Percentiles rank a stretch among this genome's conserved stretches.
Evolutionary conservation across 148 eudicot genomes (phyloP).

Genomic region (Rhododendron henanense): DNA sequence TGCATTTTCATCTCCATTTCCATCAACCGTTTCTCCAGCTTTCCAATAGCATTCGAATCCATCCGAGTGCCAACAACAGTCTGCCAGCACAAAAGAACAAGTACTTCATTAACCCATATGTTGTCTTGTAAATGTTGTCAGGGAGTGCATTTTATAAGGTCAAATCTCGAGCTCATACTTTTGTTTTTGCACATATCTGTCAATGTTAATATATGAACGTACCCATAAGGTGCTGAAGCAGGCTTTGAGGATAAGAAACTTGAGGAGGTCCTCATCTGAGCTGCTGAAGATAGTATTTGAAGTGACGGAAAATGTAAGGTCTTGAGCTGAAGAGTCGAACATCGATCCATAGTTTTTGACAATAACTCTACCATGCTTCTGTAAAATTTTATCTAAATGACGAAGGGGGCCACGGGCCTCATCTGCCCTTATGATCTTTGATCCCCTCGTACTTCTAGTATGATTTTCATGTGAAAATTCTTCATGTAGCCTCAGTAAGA

Average conservation of each 20-base stretch:
- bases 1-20: conserved; percentile 52
- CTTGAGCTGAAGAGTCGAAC: conserved; percentile 53
- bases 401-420: conserved; percentile 20
- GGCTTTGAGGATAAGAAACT: conserved; percentile 46
- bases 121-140: neutral
- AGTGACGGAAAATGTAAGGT: conserved; percentile 42
- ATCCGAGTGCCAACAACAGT: conserved; percentile 50
- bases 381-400: conserved; percentile 41
- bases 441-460: conserved; percentile 19
- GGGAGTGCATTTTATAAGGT: neutral
- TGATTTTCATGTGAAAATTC: conserved; percentile 24
- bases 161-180: neutral
- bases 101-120: neutral
- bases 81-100: conserved; percentile 34
- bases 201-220: conserved; percentile 18
- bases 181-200: neutral
- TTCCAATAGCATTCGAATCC: conserved; percentile 34
- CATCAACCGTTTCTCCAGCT: conserved; percentile 43
- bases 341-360: conserved; percentile 66
- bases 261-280: conserved; percentile 55
- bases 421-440: conserved; percentile 11
- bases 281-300: conserved; percentile 33
- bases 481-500: conserved; percentile 51
- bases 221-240: conserved; percentile 61
- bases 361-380: conserved; percentile 47